phyloP scores from a whole-genome alignment of 306 rosid genomes.

The Dalbergia cochinchinensis region DNA sequence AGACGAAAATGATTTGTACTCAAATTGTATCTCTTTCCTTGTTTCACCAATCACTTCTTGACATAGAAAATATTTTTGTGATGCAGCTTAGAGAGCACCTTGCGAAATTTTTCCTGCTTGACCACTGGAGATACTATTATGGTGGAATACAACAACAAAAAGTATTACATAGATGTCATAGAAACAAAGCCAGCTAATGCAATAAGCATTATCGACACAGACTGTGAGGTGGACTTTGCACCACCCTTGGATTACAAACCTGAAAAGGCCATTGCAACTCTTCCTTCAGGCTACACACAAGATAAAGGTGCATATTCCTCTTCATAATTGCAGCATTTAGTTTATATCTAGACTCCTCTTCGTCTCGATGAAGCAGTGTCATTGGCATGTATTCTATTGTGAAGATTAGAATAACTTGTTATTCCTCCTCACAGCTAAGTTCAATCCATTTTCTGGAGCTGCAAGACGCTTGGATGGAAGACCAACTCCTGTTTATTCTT shows the following conservation, averaged over 20 bases:
- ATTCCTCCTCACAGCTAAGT: constrained; percentile 53
- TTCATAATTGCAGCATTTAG: neutral
- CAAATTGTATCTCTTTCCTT: too few species aligned
- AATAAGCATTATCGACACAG: constrained; percentile 80
- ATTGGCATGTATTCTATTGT: neutral
- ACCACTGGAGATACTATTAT: constrained; percentile 74
- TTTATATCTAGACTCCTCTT: neutral
- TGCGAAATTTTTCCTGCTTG: constrained; percentile 74
- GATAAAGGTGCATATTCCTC: constrained; percentile 57
- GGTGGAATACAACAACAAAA: constrained; percentile 77
- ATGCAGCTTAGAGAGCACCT: constrained; percentile 71
- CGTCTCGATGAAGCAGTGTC: neutral
- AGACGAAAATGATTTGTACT: too few species aligned
- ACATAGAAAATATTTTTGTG: neutral
- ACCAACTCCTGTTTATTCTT: constrained; percentile 50
- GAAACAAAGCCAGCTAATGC: constrained; percentile 76
- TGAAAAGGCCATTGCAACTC: constrained; percentile 51
- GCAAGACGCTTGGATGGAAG: constrained; percentile 79
- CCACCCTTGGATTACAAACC: constrained; percentile 85
- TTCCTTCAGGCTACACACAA: constrained; percentile 32
- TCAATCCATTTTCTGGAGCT: constrained; percentile 68
- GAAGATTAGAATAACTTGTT: constrained; percentile 7
- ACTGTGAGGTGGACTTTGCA: constrained; percentile 88
- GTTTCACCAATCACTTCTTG: too few species aligned
- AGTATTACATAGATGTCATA: constrained; percentile 70